Percentiles rank a stretch among this genome's conserved stretches.
These are phyloP conservation scores for Oropetium thomaeum DNA, from an alignment of 176 grass and related monocot genomes.

Conservation along the genomic window DNA sequence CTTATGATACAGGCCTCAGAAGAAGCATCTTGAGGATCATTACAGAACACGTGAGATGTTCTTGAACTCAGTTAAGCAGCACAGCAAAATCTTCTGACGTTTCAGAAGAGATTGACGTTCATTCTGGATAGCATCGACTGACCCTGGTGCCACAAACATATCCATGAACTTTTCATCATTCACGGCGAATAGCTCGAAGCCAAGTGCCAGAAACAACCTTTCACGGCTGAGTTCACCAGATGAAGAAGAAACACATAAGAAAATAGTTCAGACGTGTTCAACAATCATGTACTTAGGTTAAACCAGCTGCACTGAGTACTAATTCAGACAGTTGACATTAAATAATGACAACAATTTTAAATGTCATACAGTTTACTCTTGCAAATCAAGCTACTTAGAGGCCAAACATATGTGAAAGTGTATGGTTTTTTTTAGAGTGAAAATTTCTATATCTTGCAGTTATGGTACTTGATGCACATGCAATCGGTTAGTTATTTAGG, in stretches of 20 bases:
- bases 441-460: not conserved
- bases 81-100: conserved; percentile 80
- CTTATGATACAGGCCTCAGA: conserved; percentile 16
- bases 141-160: conserved; percentile 82
- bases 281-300: conserved; percentile 3
- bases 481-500: not conserved
- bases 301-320: not conserved
- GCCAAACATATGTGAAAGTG: not conserved
- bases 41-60: conserved; percentile 69
- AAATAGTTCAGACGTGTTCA: not conserved
- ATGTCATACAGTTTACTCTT: conserved; percentile 11
- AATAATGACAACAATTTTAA: not conserved
- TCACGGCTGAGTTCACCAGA: conserved; percentile 63
- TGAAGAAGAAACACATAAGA: conserved; percentile 30
- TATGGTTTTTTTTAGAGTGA: not conserved
- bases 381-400: not conserved
- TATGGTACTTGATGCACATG: not conserved
- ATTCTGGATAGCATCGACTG: conserved; percentile 66
- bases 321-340: not conserved
- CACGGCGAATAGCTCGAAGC: conserved; percentile 82
- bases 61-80: conserved; percentile 92
- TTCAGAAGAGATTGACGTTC: conserved; percentile 82
- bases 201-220: conserved; percentile 75
- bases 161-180: conserved; percentile 97
- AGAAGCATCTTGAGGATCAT: conserved; percentile 1